Percentiles rank a stretch among this genome's conserved stretches.
Evolutionary conservation across 1,284 basidiomycete species (phyloP).

Genomic region (Phellopilus nigrolimitatus): DNA sequence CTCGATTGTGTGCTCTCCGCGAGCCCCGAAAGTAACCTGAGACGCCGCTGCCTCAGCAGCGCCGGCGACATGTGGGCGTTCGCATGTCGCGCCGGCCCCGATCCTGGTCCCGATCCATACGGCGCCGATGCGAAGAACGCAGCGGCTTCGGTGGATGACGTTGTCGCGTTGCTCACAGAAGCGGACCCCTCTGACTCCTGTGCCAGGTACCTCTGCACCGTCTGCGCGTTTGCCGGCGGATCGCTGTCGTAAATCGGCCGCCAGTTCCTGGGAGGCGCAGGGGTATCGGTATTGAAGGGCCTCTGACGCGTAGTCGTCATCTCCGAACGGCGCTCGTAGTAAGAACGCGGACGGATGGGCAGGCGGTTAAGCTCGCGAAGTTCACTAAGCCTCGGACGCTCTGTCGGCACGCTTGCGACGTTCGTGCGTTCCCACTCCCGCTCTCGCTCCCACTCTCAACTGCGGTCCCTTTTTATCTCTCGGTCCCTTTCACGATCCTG

Average conservation of each 20-base stretch:
- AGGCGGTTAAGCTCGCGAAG: constrained; percentile 8
- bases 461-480: neutral
- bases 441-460: neutral
- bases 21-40: neutral
- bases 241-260: too few relatives aligned
- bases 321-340: neutral
- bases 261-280: neutral
- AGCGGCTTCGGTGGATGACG: constrained; percentile 15
- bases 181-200: too few relatives aligned
- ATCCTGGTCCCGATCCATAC: too few relatives aligned
- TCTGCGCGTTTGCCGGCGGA: too few relatives aligned
- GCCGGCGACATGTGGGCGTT: neutral
- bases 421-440: neutral
- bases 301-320: neutral
- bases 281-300: neutral
- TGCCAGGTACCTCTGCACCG: too few relatives aligned
- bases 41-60: constrained; percentile 5
- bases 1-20: neutral
- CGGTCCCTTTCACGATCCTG: neutral
- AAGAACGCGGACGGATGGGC: neutral
- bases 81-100: neutral
- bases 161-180: too few relatives aligned
- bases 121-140: constrained; percentile 20
- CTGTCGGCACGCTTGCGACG: neutral
- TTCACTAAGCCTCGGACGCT: constrained; percentile 6